A percentile compares a stretch with the other conserved stretches of the same genome.
Conservation (phyloP, 2,329 filamentous ascomycete species). For the Xylariales sp. region DNA sequence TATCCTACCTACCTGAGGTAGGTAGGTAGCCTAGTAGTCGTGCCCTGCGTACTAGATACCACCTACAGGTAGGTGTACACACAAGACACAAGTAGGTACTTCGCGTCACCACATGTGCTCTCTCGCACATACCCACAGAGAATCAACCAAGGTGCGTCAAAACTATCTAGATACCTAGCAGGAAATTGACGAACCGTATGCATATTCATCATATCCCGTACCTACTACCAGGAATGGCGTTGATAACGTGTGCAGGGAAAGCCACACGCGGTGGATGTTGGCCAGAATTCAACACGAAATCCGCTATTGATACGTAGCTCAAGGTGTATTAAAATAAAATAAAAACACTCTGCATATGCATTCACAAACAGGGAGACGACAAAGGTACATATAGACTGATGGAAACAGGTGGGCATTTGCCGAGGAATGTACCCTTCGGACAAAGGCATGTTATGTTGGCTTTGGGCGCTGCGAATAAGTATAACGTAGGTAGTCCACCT, state of each 20-base stretch:
- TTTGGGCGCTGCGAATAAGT: constrained; percentile 16
- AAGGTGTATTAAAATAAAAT: too few relatives aligned
- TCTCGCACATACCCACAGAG: neutral
- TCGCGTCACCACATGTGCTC: neutral
- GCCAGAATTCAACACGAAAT: neutral
- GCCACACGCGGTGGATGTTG: neutral
- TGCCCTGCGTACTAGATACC: neutral
- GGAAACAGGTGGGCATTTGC: neutral
- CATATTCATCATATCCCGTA: neutral
- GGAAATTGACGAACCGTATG: neutral
- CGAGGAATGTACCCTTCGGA: constrained; percentile 12
- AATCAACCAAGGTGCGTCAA: neutral
- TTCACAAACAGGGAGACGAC: neutral
- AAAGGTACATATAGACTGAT: neutral
- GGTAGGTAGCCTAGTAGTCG: too few relatives aligned
- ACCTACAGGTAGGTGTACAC: too few relatives aligned
- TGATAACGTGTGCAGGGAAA: neutral
- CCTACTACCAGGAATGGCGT: neutral
- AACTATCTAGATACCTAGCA: neutral
- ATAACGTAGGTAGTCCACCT: neutral
- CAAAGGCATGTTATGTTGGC: constrained; percentile 17
- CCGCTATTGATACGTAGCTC: neutral
- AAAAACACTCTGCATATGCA: neutral
- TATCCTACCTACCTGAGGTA: neutral
- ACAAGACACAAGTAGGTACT: too few relatives aligned